These are phyloP conservation scores for Penicillium flavigenum DNA, from an alignment of 495 filamentous ascomycete species.

Conservation along the genomic window DNA sequence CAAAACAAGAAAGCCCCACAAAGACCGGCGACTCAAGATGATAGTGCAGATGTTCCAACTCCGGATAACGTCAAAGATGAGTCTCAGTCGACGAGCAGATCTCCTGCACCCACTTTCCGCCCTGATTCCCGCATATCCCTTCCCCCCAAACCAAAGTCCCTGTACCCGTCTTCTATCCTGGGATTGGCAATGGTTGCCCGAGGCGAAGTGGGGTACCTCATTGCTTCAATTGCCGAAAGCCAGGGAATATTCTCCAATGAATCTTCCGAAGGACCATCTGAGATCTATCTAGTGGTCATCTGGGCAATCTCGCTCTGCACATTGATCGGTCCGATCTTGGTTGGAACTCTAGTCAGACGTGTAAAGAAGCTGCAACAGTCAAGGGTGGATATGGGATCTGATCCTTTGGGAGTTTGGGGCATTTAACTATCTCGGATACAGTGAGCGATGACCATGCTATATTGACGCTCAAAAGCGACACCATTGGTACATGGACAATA, in stretches of 20 bases:
- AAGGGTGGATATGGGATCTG: slow-evolving; percentile 22
- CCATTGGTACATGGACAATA: background rate
- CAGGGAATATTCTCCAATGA: slow-evolving; percentile 51
- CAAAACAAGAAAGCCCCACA: slow-evolving; percentile 1
- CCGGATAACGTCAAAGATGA: background rate
- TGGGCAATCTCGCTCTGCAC: slow-evolving; percentile 80
- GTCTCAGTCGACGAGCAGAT: background rate
- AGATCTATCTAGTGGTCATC: slow-evolving; percentile 63
- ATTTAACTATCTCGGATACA: slow-evolving; percentile 17
- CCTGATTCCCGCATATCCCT: background rate
- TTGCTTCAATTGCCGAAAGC: slow-evolving; percentile 65
- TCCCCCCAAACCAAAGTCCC: slow-evolving; percentile 49
- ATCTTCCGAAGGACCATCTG: slow-evolving; percentile 25
- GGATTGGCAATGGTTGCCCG: slow-evolving; percentile 68
- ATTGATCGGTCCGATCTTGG: slow-evolving; percentile 65
- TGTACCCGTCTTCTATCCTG: slow-evolving; percentile 60
- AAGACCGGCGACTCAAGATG: background rate
- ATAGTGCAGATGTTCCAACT: background rate
- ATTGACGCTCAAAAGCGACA: background rate
- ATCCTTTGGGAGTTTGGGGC: slow-evolving; percentile 43
- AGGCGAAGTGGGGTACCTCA: slow-evolving; percentile 78
- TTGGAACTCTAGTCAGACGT: slow-evolving; percentile 59
- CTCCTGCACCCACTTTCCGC: background rate
- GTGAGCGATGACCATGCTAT: background rate
- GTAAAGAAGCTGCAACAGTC: slow-evolving; percentile 40